These are phyloP conservation scores for Rosa rugosa DNA, from an alignment of 306 rosid species.

Conservation along the genomic window DNA sequence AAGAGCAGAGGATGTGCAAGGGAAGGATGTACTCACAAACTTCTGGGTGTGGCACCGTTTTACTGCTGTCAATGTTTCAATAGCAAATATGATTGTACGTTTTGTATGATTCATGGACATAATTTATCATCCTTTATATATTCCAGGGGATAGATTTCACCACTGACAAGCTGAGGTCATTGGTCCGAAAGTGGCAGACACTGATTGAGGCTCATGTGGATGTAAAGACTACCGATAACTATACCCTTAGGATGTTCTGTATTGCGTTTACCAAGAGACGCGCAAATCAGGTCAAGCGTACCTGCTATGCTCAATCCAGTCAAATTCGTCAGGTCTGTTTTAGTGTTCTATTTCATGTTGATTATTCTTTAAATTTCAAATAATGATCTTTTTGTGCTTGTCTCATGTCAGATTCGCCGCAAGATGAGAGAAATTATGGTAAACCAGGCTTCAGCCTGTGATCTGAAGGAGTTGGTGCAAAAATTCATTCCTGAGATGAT, in stretches of 20 bases:
- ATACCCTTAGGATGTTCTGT: constrained; percentile 79
- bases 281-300: constrained; percentile 71
- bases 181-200: constrained; percentile 82
- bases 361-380: background rate
- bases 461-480: constrained; percentile 77
- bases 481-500: constrained; percentile 86
- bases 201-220: constrained; percentile 78
- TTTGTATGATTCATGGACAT: background rate
- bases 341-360: background rate
- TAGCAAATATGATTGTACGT: background rate
- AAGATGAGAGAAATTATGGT: constrained; percentile 91
- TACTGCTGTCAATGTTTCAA: background rate
- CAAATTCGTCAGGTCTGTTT: constrained; percentile 66
- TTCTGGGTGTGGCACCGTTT: constrained; percentile 33
- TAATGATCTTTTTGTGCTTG: background rate
- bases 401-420: constrained; percentile 59
- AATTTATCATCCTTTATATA: background rate
- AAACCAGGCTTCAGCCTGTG: constrained; percentile 79
- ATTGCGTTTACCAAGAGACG: constrained; percentile 78
- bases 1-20: constrained; percentile 47
- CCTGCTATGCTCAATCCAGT: constrained; percentile 81
- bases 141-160: constrained; percentile 72
- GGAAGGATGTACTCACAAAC: constrained; percentile 43
- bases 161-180: constrained; percentile 78
- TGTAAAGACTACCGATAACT: constrained; percentile 82